Conservation (phyloP, 176 grass and related monocot species). For the Tuctoria greenei region DNA sequence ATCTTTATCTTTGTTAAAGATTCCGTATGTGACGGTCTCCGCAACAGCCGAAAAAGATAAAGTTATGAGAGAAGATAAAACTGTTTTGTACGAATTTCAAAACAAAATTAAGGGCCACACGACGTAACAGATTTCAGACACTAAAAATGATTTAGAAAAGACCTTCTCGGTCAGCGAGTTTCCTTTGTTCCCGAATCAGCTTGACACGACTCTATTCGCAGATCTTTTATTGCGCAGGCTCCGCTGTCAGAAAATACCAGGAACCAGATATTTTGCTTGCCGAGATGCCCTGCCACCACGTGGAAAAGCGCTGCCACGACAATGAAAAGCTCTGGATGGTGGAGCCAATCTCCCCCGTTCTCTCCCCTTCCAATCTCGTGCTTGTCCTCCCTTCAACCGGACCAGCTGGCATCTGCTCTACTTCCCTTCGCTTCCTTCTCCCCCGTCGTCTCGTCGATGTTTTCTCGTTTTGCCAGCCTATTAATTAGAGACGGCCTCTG, state of each 20-base stretch:
- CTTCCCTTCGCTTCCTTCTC: neutral
- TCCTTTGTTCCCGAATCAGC: too few relatives aligned
- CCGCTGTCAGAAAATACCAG: slow-evolving; percentile 25
- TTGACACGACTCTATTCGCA: neutral
- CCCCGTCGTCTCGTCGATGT: neutral
- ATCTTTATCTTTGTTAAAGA: too few relatives aligned
- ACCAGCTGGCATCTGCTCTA: slow-evolving; percentile 21
- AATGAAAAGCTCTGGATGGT: slow-evolving; percentile 9
- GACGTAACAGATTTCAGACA: too few relatives aligned
- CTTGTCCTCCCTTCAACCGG: neutral
- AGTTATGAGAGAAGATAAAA: too few relatives aligned
- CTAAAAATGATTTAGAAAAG: too few relatives aligned
- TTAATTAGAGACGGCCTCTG: neutral
- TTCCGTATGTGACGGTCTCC: too few relatives aligned
- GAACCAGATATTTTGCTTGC: slow-evolving; percentile 31
- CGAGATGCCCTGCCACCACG: slow-evolving; percentile 28
- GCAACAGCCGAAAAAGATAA: too few relatives aligned
- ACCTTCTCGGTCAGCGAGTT: too few relatives aligned
- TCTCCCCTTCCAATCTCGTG: neutral
- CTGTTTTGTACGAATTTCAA: too few relatives aligned
- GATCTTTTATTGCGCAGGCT: neutral
- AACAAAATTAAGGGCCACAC: too few relatives aligned
- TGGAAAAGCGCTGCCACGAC: slow-evolving; percentile 41
- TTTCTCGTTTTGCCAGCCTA: neutral
- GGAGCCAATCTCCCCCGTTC: slow-evolving; percentile 11